These are phyloP conservation scores for Posidonia australis DNA, from an alignment of 106 monocot genomes.

Conservation along the genomic window DNA sequence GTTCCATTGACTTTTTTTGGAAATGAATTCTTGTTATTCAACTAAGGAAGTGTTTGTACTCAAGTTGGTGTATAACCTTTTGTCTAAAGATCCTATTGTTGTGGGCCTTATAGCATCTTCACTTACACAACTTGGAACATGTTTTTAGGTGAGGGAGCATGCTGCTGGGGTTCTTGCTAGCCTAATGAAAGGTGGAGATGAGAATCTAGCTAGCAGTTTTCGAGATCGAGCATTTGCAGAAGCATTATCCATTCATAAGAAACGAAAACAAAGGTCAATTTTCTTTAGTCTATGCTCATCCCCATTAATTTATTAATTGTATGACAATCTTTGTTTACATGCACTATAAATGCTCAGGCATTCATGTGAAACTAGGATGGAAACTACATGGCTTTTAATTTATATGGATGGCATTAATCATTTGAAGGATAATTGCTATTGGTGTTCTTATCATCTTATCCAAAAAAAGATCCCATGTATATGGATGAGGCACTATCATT, in stretches of 20 bases:
- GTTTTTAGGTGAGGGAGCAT: constrained; percentile 49
- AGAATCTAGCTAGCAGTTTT: constrained; percentile 54
- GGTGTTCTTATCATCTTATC: neutral
- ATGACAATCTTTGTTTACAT: neutral
- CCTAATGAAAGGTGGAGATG: constrained; percentile 81
- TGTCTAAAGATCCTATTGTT: too few species aligned
- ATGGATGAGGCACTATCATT: neutral
- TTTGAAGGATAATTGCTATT: neutral
- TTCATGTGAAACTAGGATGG: neutral
- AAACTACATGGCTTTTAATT: neutral
- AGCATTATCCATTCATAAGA: constrained; percentile 44
- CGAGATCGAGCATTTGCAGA: constrained; percentile 52
- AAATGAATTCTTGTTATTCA: too few species aligned
- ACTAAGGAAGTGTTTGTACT: too few species aligned
- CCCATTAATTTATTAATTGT: neutral
- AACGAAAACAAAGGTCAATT: constrained; percentile 49
- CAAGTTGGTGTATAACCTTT: too few species aligned
- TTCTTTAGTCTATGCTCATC: neutral
- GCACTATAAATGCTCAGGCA: neutral
- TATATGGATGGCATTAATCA: neutral
- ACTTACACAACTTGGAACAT: neutral
- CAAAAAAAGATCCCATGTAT: neutral
- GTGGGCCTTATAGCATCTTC: too few species aligned
- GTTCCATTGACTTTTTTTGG: too few species aligned
- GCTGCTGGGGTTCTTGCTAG: constrained; percentile 89